Evolutionary conservation across 805 yeast species (phyloP).

Genomic region (Lipomyces starkeyi): DNA sequence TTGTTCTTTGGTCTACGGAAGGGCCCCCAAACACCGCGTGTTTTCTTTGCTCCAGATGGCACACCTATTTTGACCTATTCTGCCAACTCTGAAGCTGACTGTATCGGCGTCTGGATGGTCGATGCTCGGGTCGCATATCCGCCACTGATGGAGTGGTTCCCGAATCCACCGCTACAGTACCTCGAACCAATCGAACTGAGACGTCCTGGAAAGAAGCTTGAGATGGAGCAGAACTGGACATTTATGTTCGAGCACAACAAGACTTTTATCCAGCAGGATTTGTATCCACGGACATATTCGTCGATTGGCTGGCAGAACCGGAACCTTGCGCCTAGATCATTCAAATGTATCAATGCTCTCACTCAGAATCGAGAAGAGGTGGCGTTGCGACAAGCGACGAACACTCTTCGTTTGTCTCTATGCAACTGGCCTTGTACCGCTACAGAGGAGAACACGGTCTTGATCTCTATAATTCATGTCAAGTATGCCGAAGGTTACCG

Average conservation of each 20-base stretch:
- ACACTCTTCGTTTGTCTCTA: slow-evolving; percentile 34
- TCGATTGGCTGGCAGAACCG: slow-evolving; percentile 30
- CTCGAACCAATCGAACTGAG: slow-evolving; percentile 28
- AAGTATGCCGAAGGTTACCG: slow-evolving; percentile 33
- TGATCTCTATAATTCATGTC: slow-evolving; percentile 35
- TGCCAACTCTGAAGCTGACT: slow-evolving; percentile 28
- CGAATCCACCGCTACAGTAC: slow-evolving; percentile 22
- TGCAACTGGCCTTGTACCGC: slow-evolving; percentile 38
- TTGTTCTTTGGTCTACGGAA: slow-evolving; percentile 26
- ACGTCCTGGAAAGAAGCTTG: slow-evolving; percentile 30
- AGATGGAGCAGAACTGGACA: slow-evolving; percentile 34
- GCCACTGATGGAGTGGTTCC: slow-evolving; percentile 25
- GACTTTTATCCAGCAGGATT: slow-evolving; percentile 35
- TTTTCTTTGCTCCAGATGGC: slow-evolving; percentile 33
- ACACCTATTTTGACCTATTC: slow-evolving; percentile 32
- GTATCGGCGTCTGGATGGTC: slow-evolving; percentile 34
- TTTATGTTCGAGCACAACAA: slow-evolving; percentile 32
- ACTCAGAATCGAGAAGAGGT: slow-evolving; percentile 17
- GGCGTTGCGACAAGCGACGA: slow-evolving; percentile 33
- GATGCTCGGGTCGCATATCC: slow-evolving; percentile 32
- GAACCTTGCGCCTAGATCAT: slow-evolving; percentile 35
- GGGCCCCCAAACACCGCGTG: slow-evolving; percentile 37
- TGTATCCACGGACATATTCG: slow-evolving; percentile 30
- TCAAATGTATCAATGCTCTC: slow-evolving; percentile 26
- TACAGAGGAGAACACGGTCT: slow-evolving; percentile 33